Base-by-base conservation (phyloP, 306 rosid genomes). In the Casuarina cunninghamiana region DNA sequence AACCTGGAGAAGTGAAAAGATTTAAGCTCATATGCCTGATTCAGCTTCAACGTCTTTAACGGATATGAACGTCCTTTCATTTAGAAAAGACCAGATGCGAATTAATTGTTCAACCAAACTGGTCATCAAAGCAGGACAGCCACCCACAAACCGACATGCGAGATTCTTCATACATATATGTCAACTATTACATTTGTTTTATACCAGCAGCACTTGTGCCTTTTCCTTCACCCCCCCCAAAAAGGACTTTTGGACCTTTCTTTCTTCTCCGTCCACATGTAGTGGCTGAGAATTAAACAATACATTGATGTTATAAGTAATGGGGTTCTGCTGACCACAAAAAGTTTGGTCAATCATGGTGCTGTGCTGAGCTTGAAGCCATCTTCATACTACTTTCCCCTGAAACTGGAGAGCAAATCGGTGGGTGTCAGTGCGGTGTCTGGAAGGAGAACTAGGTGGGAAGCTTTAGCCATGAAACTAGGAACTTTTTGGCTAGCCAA, bases 181-280 rank as follows among this genome's bases (percentile, higher is more conserved):
- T 82, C 77, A 77, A 79, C 79, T 48, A 73, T 71, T 73, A n/a
- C 15, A 41, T 65, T 73, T 75, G 80, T 69, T 80, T 72, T 81
- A 53, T 76, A 63, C 54, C 75, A 62, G 78, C 13, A 46, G 71
- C 53, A 70, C 51, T 79, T 78, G 61, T 77, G 72, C 77, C 39
- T 61, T 86, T 77, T 44, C 83, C 74, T 78, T 81, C 88, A 76
- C 81, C 78, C 80, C 58, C 72, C 61, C n/a, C n/a, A n/a, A 68
- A 80, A 57, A 76, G 53, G 75, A 77, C 80, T 81, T 87, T 75
- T 69, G 66, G 74, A 77, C 54, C 77, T 80, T 63, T 72, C 71
- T 77, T 81, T 37, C 45, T 26, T 42, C 78, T 75, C 77, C 72
- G 74, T 83, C 81, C 46, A 69, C 86, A 32, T 80, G 39, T 37